These are phyloP conservation scores for Ganoderma lucidum DNA, from an alignment of 1,284 basidiomycete species.

Conservation along the genomic window DNA sequence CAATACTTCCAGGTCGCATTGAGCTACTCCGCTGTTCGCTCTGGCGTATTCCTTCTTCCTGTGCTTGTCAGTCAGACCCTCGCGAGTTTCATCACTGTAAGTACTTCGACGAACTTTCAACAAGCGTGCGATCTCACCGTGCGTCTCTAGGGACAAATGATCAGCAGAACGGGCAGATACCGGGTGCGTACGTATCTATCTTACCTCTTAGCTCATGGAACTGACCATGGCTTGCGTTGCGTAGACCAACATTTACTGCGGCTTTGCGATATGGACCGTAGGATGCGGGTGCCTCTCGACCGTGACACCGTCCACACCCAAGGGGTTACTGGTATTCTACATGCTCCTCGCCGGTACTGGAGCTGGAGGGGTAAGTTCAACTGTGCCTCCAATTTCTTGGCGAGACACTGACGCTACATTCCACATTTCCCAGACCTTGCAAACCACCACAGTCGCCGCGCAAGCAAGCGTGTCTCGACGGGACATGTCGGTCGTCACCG, in stretches of 20 bases:
- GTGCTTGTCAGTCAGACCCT: conserved; percentile 70
- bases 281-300: conserved; percentile 76
- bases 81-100: conserved; percentile 61
- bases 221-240: neutral
- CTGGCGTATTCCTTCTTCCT: conserved; percentile 71
- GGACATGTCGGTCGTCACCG: conserved; percentile 79
- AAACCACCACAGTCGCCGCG: conserved; percentile 72
- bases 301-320: conserved; percentile 55
- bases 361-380: conserved; percentile 63
- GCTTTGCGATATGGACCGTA: conserved; percentile 76
- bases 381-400: neutral
- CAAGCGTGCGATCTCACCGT: conserved; percentile 17
- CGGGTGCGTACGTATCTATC: conserved; percentile 47
- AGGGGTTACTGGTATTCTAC: conserved; percentile 66
- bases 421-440: conserved; percentile 53
- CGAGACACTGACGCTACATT: neutral
- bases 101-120: conserved; percentile 29
- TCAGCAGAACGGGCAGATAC: conserved; percentile 74
- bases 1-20: conserved; percentile 80
- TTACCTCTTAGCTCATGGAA: neutral
- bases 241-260: conserved; percentile 66
- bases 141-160: conserved; percentile 59
- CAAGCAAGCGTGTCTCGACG: conserved; percentile 72
- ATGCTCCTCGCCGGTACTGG: conserved; percentile 76
- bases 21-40: conserved; percentile 67